Base-by-base conservation (phyloP, 208 protist species). In the Strigomonas culicis region DNA sequence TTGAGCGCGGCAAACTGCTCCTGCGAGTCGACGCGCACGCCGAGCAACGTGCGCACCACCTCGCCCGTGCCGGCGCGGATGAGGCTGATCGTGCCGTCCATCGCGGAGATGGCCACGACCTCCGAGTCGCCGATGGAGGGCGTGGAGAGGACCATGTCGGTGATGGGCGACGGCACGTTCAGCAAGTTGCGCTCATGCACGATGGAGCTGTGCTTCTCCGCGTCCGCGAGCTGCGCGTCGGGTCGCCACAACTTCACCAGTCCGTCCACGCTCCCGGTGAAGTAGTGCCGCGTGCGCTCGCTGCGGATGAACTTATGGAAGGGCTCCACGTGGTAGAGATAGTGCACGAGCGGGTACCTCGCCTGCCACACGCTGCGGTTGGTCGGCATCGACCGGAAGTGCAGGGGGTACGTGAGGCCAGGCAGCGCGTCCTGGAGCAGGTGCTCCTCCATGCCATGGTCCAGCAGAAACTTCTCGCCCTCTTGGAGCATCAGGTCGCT, bases 51-150 rank as follows among this genome's bases (percentile, higher is more conserved):
- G 46, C 88, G 88, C 55, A 96, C 68, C 41, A 88, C 66, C 61
- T 93, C 90, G 17, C 81, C 87, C 0, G 79, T 86, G 27, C 64
- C 64, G 17, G 77, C 73, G 51, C 87, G 78, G 43, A 88, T 64
- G 17, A 96, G 72, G n/a, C 87, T 96, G 34, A 93, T 34, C 21
- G 90, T 93, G 28, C 90, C 84, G 60, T 96, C 90, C 49, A 92
- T 91, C 21, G 83, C 71, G 15, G 75, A 50, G 15, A 86, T 69
- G 17, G 77, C 82, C n/a, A 86, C 66, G 15, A 94, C 74, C 68
- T 96, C 86, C 3, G 87, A 79, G 66, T 82, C 84, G n/a, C 85
- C 87, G n/a, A 91, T 44, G 0, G 74, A 72, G 13, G 61, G 50
- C 4, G 80, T 41, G 0, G 84, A 79, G 24, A 89, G 61, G 27